Conservation (phyloP, 2,329 filamentous ascomycete species). For the Coniochaeta ligniaria region DNA sequence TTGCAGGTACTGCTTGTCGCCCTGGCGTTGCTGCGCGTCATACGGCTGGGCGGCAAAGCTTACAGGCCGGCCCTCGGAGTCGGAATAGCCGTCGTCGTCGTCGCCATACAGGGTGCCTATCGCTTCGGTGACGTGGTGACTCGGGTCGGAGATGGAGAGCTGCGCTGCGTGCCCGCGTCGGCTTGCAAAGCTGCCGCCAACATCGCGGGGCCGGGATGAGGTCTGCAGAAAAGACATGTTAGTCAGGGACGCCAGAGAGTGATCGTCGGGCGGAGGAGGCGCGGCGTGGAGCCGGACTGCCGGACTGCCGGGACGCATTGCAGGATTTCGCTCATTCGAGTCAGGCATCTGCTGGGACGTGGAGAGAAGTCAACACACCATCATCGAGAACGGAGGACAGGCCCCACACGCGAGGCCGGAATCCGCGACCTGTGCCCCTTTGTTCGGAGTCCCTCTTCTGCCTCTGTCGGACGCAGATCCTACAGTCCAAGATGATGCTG, state of each 20-base stretch:
- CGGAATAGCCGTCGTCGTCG: conserved; percentile 55
- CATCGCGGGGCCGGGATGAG: conserved; percentile 51
- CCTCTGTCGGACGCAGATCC: not conserved
- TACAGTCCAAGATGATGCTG: not conserved
- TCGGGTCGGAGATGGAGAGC: conserved; percentile 74
- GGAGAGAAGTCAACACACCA: conserved; percentile 35
- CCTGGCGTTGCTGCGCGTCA: conserved; percentile 40
- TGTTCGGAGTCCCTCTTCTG: not conserved
- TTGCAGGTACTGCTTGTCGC: conserved; percentile 7
- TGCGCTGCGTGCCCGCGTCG: conserved; percentile 52
- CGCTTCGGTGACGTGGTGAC: conserved; percentile 89
- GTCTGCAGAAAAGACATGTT: conserved; percentile 30
- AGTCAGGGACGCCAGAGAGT: not conserved
- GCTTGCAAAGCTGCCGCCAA: conserved; percentile 48
- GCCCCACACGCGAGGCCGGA: conserved; percentile 28
- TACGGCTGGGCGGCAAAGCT: conserved; percentile 62
- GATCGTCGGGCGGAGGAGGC: not conserved
- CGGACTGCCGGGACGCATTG: conserved; percentile 3
- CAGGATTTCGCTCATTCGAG: conserved; percentile 1
- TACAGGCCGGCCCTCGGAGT: conserved; percentile 51
- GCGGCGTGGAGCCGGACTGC: conserved; percentile 2
- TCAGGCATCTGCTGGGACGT: not conserved
- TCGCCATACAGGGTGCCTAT: conserved; percentile 88
- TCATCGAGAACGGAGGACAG: conserved; percentile 34
- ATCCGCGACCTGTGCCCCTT: conserved; percentile 11